Evolutionary conservation across 2,329 filamentous ascomycete genomes (phyloP), one percentile per base, ranked within the genome.

Genomic region (Pseudomassariella vexata): DNA sequence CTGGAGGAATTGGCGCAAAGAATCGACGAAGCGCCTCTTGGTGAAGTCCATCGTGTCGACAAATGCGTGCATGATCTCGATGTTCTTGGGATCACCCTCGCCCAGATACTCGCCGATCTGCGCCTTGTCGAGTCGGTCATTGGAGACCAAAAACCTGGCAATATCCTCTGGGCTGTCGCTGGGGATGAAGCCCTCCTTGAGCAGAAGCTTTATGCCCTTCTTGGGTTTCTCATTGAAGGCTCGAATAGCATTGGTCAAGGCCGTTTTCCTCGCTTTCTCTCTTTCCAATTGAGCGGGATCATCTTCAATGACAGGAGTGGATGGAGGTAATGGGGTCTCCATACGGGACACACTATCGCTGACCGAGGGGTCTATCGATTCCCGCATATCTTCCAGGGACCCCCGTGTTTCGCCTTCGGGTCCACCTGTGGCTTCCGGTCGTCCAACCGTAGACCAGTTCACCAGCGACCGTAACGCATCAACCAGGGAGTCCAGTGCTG

Each of bases 201-300:
- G 54, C 12, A 98, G 62, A 11, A 83, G 63, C 54, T 95, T 95
- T 52, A 98, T 76, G 5, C 92, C 94, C 37, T 84, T 79, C 59
- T 98, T 98, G 0, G 94, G 88, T 57, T 98, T 98, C 68, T 90
- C 95, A 56, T 98, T 98, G 70, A 98, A 98, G 40, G 87, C 83
- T 30, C 82, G 79, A 34, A 95, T 83, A 2, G 85, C 90, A 47
- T 94, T 92, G 32, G 81, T 85, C 39, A 96, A 64, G 0, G 92
- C 92, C 6, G 87, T 96, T 63, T 98, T 98, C 40, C 83, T 76
- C 38, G 89, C 85, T 62, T 96, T 96, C 35, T 89, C 87, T 57
- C 84, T 94, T 51, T 96, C 92, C n/a, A 98, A 68, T 48, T 95
- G 83, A 40, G 80, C 87, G 0, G 90, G 90, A 49, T 98, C 92